These are phyloP conservation scores for Vigna hirtella DNA, from an alignment of 306 rosid genomes.

Conservation along the genomic window DNA sequence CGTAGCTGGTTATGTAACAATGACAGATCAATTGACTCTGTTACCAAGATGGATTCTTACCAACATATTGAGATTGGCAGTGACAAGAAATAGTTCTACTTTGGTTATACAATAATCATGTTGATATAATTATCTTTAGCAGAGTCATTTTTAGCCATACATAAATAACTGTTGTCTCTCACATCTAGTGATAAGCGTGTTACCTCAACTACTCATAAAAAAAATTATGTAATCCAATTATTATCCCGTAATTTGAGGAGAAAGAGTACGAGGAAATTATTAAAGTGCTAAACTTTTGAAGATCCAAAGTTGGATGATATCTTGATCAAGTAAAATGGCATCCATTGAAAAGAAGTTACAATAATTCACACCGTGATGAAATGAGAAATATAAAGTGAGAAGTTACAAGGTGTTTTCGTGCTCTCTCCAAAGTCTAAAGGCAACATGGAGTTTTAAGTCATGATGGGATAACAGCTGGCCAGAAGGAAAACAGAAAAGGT, in stretches of 20 bases:
- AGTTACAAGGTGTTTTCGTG: constrained; percentile 41
- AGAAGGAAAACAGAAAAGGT: constrained; percentile 44
- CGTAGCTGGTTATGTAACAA: constrained; percentile 46
- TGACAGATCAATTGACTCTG: constrained; percentile 41
- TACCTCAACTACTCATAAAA: constrained; percentile 25
- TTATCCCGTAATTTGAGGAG: constrained; percentile 22
- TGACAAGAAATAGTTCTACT: constrained; percentile 16
- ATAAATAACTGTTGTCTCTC: constrained; percentile 25
- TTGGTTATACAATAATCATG: not conserved
- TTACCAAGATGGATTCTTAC: constrained; percentile 26
- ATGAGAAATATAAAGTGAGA: constrained; percentile 7
- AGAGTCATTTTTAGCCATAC: not conserved
- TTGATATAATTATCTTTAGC: not conserved
- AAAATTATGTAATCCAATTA: not conserved
- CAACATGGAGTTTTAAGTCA: constrained; percentile 24
- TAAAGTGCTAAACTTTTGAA: constrained; percentile 26
- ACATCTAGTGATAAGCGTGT: constrained; percentile 1
- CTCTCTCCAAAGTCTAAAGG: constrained; percentile 41
- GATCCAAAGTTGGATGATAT: constrained; percentile 39
- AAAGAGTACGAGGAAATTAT: constrained; percentile 14
- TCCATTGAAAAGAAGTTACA: constrained; percentile 22
- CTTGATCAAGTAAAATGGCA: constrained; percentile 10
- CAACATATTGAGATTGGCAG: constrained; percentile 3
- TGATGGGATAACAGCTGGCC: constrained; percentile 45
- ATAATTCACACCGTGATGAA: constrained; percentile 41